Conservation (phyloP, 345 rosid species). For the Populus deltoides region DNA sequence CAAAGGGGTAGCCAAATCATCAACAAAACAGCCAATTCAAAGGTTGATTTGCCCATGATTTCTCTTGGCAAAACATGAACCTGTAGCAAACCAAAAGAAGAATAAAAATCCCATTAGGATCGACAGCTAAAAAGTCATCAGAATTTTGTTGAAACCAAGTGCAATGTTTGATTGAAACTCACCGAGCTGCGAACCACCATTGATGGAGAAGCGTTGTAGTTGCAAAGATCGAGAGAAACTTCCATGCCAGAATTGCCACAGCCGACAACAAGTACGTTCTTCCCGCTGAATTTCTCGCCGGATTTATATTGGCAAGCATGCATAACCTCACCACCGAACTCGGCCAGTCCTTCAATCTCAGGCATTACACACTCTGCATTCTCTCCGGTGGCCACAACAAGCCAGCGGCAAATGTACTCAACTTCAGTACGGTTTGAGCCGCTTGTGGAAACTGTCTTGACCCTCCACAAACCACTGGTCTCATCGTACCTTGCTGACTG, state of each 20-base stretch:
- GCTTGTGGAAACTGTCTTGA: conserved; percentile 45
- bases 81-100: conserved; percentile 28
- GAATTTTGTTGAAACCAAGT: too few relatives aligned
- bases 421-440: conserved; percentile 47
- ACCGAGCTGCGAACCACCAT: conserved; percentile 90
- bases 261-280: conserved; percentile 81
- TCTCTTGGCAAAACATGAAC: conserved; percentile 91
- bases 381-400: conserved; percentile 94
- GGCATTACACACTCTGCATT: conserved; percentile 82
- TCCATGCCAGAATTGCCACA: conserved; percentile 99
- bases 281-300: conserved; percentile 59
- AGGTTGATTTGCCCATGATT: conserved; percentile 72
- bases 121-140: background rate
- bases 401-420: conserved; percentile 88
- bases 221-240: conserved; percentile 78
- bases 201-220: conserved; percentile 64
- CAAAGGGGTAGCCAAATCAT: conserved; percentile 73
- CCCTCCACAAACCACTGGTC: conserved; percentile 80
- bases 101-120: background rate
- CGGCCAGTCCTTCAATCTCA: conserved; percentile 61
- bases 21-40: conserved; percentile 49
- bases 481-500: conserved; percentile 76
- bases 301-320: conserved; percentile 78
- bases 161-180: conserved; percentile 21
- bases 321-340: conserved; percentile 67